A percentile compares a stretch with the other conserved stretches of the same genome.
Conservation (phyloP, 2,329 filamentous ascomycete genomes). For the Monilinia polystroma region DNA sequence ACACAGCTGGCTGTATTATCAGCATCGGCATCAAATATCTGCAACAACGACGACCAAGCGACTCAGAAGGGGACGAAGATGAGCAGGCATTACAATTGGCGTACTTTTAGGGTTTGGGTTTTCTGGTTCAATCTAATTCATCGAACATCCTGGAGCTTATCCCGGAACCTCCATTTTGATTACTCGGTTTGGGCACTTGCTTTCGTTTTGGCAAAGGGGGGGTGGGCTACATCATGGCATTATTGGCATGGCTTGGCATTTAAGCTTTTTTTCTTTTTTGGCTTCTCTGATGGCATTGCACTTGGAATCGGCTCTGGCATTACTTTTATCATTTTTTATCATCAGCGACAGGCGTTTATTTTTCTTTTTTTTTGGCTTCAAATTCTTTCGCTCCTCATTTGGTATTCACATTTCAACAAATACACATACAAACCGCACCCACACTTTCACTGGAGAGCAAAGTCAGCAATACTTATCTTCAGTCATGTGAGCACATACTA, state of each 20-base stretch:
- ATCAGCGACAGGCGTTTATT: slow-evolving; percentile 24
- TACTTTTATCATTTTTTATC: slow-evolving; percentile 14
- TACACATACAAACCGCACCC: slow-evolving; percentile 6
- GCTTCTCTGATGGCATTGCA: slow-evolving; percentile 21
- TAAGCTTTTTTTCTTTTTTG: slow-evolving; percentile 15
- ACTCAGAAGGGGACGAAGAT: slow-evolving; percentile 21
- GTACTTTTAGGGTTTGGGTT: slow-evolving; percentile 17
- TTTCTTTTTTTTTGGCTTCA: slow-evolving; percentile 20
- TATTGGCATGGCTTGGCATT: slow-evolving; percentile 23
- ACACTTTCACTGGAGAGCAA: slow-evolving; percentile 5
- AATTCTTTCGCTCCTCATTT: slow-evolving; percentile 19
- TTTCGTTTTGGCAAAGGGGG: slow-evolving; percentile 20
- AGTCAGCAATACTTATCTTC: slow-evolving; percentile 1
- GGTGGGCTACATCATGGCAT: slow-evolving; percentile 21
- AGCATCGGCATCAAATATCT: slow-evolving; percentile 17
- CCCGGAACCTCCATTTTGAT: slow-evolving; percentile 9
- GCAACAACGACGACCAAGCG: slow-evolving; percentile 19
- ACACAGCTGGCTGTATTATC: slow-evolving; percentile 18
- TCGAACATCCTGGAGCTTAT: slow-evolving; percentile 20
- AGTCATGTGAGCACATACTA: background rate
- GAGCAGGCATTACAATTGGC: slow-evolving; percentile 22
- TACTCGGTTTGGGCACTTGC: slow-evolving; percentile 17
- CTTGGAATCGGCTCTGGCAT: slow-evolving; percentile 17
- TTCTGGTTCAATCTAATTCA: slow-evolving; percentile 23
- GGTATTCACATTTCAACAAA: slow-evolving; percentile 6